phyloP scores from a whole-genome alignment of 2,329 filamentous ascomycete species.

The Sporothrix dimorphospora region DNA sequence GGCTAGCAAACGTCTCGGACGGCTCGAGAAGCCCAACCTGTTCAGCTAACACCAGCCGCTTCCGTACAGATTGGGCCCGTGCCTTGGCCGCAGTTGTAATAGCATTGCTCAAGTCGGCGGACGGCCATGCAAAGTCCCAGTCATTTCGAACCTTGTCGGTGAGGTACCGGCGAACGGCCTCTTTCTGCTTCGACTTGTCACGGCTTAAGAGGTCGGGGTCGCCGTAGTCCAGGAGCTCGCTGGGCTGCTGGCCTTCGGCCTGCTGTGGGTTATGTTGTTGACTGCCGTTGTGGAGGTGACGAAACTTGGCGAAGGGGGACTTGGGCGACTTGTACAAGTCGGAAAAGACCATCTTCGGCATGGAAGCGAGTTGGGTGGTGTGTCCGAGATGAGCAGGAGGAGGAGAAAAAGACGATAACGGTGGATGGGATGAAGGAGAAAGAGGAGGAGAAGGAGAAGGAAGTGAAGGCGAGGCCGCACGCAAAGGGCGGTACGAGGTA shows the following conservation, averaged over 20 bases:
- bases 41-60: conserved; percentile 13
- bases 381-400: background rate
- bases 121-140: conserved; percentile 64
- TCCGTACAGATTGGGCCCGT: background rate
- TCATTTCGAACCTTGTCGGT: conserved; percentile 59
- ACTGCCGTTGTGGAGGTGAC: conserved; percentile 44
- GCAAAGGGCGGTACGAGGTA: conserved; percentile 4
- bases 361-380: background rate
- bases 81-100: background rate
- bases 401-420: background rate
- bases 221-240: conserved; percentile 47
- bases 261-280: conserved; percentile 33
- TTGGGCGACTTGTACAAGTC: conserved; percentile 62
- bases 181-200: conserved; percentile 66
- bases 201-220: conserved; percentile 64
- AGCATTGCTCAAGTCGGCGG: conserved; percentile 28
- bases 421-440: background rate
- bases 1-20: conserved; percentile 27
- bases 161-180: conserved; percentile 62
- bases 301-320: conserved; percentile 57
- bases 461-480: background rate
- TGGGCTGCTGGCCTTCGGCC: background rate
- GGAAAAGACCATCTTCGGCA: conserved; percentile 59
- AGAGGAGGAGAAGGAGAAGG: background rate
- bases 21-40: conserved; percentile 28